Evolutionary conservation across 73 alveolate species (phyloP).

Genomic region (Paramecium sexaurelia): DNA sequence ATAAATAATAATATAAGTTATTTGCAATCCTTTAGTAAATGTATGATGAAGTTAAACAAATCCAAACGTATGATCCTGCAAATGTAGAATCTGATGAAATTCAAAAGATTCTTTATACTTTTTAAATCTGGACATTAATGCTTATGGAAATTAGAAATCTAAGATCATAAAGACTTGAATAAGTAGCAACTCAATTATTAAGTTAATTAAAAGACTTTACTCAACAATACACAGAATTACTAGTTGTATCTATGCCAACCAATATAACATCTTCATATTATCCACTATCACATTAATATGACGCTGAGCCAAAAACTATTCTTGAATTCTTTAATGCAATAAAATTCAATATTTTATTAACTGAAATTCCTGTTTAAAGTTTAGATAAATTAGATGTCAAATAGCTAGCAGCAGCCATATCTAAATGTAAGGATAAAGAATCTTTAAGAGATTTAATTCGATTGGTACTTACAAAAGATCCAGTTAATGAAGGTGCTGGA

Average conservation of each 20-base stretch:
- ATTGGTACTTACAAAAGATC: neutral
- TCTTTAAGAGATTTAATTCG: neutral
- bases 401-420: neutral
- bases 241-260: neutral
- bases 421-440: neutral
- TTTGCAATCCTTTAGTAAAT: neutral
- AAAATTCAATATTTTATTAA: neutral
- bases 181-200: neutral
- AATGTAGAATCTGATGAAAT: neutral
- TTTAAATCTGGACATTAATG: neutral
- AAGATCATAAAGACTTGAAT: neutral
- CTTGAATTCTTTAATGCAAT: neutral
- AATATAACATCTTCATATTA: neutral
- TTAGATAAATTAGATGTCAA: neutral
- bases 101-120: neutral
- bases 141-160: constrained; percentile 27
- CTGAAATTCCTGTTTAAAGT: neutral
- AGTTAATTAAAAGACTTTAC: neutral
- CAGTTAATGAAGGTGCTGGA: neutral
- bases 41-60: neutral
- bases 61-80: neutral
- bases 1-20: neutral
- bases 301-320: neutral
- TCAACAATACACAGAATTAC: neutral
- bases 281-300: neutral